phyloP scores from a whole-genome alignment of 345 rosid genomes.

The Gossypium longicalyx region DNA sequence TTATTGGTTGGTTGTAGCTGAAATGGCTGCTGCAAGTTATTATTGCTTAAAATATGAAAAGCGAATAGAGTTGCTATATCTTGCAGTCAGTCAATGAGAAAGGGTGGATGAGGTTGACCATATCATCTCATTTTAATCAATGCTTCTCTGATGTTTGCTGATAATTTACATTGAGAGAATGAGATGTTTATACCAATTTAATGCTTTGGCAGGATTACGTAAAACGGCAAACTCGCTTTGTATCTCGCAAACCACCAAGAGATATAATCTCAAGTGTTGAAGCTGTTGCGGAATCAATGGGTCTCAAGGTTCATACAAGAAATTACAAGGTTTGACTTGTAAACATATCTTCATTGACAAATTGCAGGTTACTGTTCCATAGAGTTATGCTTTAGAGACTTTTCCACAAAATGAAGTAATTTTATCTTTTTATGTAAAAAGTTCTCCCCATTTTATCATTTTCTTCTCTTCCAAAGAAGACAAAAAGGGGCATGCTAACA shows the following conservation, averaged over 20 bases:
- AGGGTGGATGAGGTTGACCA: not conserved
- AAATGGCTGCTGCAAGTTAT: not conserved
- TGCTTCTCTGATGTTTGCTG: not conserved
- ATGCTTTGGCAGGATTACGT: constrained; percentile 2
- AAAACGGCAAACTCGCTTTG: constrained; percentile 1
- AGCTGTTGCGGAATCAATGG: constrained; percentile 64
- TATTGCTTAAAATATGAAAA: not conserved
- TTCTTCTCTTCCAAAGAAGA: not conserved
- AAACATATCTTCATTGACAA: not conserved
- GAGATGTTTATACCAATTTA: not conserved
- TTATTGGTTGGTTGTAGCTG: not conserved
- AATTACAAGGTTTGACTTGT: constrained; percentile 62
- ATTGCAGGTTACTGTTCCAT: not conserved
- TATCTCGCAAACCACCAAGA: constrained; percentile 37
- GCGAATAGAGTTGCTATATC: not conserved
- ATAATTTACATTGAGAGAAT: not conserved
- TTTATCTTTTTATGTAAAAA: not conserved
- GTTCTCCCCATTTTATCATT: not conserved
- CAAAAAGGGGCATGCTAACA: not conserved
- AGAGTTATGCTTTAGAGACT: not conserved
- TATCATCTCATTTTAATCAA: not conserved
- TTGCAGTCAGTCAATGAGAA: not conserved
- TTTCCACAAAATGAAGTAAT: not conserved
- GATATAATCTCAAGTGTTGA: constrained; percentile 62
- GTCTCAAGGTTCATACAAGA: constrained; percentile 58